Evolutionary conservation across 1,139 yeast species (phyloP).

Genomic region (Magnusiomyces suaveolens): DNA sequence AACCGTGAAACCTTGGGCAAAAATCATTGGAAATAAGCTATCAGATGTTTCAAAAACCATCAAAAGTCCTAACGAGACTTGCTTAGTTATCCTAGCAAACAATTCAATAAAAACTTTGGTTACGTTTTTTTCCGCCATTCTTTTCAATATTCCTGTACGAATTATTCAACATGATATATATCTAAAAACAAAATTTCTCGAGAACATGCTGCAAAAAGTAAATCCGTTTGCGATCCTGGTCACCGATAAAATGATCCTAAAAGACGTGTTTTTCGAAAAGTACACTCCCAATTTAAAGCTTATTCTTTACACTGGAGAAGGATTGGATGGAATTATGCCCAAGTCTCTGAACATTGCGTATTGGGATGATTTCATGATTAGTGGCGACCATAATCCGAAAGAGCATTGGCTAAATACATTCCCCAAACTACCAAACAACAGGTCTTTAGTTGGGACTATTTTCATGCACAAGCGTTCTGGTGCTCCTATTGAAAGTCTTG

Average conservation of each 20-base stretch:
- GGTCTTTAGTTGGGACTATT: not conserved
- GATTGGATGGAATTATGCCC: not conserved
- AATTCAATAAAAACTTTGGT: conserved; percentile 2
- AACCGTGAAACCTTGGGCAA: not conserved
- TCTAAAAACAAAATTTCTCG: not conserved
- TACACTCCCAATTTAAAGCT: conserved; percentile 4
- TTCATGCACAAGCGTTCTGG: not conserved
- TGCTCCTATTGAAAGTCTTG: not conserved
- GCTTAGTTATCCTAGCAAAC: not conserved
- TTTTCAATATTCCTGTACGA: conserved; percentile 9
- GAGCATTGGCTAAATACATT: not conserved
- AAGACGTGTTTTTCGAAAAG: not conserved
- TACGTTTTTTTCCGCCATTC: conserved; percentile 5
- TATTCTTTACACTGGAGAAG: conserved; percentile 4
- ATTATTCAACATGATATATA: conserved; percentile 4
- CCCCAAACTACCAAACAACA: not conserved
- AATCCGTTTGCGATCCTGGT: conserved; percentile 11
- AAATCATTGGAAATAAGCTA: not conserved
- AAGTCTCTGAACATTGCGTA: not conserved
- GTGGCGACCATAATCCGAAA: not conserved
- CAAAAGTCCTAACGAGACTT: not conserved
- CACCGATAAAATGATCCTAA: conserved; percentile 2
- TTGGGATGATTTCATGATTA: conserved; percentile 4
- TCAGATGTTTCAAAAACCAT: not conserved
- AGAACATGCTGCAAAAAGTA: conserved; percentile 5